Evolutionary conservation across 139 green algal species (phyloP), one percentile per base, ranked within the genome.

Genomic region (Gonium pectorale): DNA sequence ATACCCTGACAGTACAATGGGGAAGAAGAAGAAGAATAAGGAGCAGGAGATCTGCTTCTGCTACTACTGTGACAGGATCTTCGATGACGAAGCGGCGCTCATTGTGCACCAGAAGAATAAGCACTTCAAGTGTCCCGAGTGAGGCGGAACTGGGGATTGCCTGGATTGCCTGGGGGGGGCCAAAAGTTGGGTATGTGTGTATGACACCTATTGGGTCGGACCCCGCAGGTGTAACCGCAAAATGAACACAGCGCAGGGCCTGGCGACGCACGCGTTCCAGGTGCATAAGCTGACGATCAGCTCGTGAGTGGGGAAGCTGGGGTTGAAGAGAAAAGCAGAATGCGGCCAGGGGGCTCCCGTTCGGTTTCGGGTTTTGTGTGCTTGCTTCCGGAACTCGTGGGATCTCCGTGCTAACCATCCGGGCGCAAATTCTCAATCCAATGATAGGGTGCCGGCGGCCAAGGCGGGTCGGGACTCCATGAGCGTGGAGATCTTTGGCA

Each of bases 401-500:
- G n/a, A n/a, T n/a, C n/a, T n/a, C n/a, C n/a, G n/a, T n/a, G n/a
- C n/a, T n/a, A n/a, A n/a, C n/a, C n/a, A n/a, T n/a, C n/a, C n/a
- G n/a, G n/a, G n/a, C n/a, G n/a, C n/a, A n/a, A n/a, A n/a, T n/a
- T n/a, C n/a, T n/a, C n/a, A n/a, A n/a, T n/a, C n/a, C n/a, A n/a
- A n/a, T n/a, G n/a, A n/a, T n/a, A 87, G 94, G 37, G 92, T 98
- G 29, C 96, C 96, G 0, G 90, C 85, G 40, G 89, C 96, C 0
- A 93, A 94, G 79, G 81, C 89, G 8, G 96, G 93, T 2, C 82
- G 96, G n/a, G 93, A 97, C 5, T 92, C 86, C 31, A 92, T 95
- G 31, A 93, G 95, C 1, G 87, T 94, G 49, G 96, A 98, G 69
- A 97, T 98, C 29, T 98, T 98, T 92, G 96, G 96, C 40, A 98